Evolutionary conservation across 306 rosid genomes (phyloP), one percentile per base, ranked within the genome.

Genomic region (Quercus alba): DNA sequence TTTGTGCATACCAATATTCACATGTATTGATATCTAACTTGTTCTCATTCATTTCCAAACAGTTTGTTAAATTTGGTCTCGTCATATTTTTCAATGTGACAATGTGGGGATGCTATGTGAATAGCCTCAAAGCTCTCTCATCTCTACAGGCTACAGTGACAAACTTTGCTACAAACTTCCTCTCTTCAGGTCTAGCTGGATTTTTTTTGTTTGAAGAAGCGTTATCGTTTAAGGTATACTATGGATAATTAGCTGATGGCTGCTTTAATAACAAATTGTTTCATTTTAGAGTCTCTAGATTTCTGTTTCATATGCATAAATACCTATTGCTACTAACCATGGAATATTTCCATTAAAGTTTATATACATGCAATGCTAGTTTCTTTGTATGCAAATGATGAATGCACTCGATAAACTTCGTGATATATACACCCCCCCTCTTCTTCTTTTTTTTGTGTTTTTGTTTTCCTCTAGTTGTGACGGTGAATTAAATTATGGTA

Each of bases 111-210:
- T 93, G 89, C 49, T 91, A 88, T 81, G 97, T 93, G 72, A 91
- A 94, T 80, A 94, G 97, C 83, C 93, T 94, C 5, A 93, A 91
- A 85, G 87, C 88, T 76, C 89, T 94, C 26, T 91, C 97, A 0
- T 90, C 99, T 75, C 87, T 94, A 15, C 97, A 94, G 82, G 99
- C 99, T 2, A 94, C 95, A 1, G 97, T 85, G 41, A 94, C 97
- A 11, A 94, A 94, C 85, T 93, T 94, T 70, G 94, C 97, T 28
- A 87, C 95, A 28, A 94, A 94, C 88, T 93, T 94, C 71, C 90
- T 94, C 77, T 82, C 91, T 70, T 94, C 94, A 77, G 94, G 99
- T 81, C 86, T 94, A 30, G 95, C 91, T 12, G 97, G 97, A 73
- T 91, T 77, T 83, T 87, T 91, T 78, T 68, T 90, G 80, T 94